Base-by-base conservation (phyloP, 1,139 yeast genomes). In the Hemisphaericaspora subhashii region DNA sequence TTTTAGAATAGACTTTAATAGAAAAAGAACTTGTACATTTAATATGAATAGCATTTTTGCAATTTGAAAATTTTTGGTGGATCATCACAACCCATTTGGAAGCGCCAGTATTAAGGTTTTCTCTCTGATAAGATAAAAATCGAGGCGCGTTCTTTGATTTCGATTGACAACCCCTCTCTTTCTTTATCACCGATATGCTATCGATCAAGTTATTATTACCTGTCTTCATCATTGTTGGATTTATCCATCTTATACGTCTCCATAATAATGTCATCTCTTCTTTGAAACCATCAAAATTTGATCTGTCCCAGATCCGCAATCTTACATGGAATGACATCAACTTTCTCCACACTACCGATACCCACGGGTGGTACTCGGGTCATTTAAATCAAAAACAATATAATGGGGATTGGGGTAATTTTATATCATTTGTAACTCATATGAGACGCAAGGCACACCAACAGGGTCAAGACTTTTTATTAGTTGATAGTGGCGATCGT, bases 351-450 rank as follows among this genome's bases (percentile, higher is more conserved):
- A 89, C 98, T 1, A 92, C 98, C 1, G 98, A 92, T 53, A 90
- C 97, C 2, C 98, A 92, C 58, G 94, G 92, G 0, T 92, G 98
- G 98, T 78, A 85, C 45, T 80, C 90, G 4, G 97, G 98, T 0
- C 98, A 90, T 62, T 50, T 77, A 29, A 79, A 81, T 48, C 96
- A 89, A 58, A 72, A 75, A 21, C 78, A 76, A 43, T 92, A 83
- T 58, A 75, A 83, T 33, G 95, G 87, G 7, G 86, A 88, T 57
- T 92, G 96, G 96, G 98, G 98, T 8, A 96, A 92, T 54, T 87
- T 86, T 47, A 57, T 86, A 3, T 82, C 94, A 0, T 89, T 92
- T 53, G 64, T 79, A 1, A 50, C 60, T 11, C 79, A 77, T 39
- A 58, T 87, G 56, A 63, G 67, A 31, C 53, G 53, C 0, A 55